Evolutionary conservation across 805 yeast species (phyloP).

Genomic region (Kazachstania kunashirensis): DNA sequence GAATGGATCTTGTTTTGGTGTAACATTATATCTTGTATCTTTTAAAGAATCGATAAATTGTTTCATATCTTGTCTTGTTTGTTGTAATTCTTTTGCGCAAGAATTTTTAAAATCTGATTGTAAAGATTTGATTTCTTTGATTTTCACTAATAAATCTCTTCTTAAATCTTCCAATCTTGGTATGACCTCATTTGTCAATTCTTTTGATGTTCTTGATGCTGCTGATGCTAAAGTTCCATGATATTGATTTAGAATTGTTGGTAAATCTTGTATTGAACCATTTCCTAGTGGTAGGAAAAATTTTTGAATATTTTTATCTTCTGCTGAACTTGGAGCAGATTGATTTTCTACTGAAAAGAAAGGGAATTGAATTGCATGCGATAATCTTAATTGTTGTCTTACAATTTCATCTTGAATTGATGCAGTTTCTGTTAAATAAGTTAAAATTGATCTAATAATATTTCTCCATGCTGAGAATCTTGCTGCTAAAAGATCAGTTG

Average conservation of each 20-base stretch:
- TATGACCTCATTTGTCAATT: conserved; percentile 49
- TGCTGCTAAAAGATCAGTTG: conserved; percentile 78
- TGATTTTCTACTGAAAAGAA: conserved; percentile 25
- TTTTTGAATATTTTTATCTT: conserved; percentile 22
- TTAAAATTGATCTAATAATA: conserved; percentile 62
- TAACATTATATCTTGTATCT: conserved; percentile 38
- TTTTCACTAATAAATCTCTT: conserved; percentile 71
- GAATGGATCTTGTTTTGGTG: conserved; percentile 65
- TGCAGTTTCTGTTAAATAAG: conserved; percentile 69
- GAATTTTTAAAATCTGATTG: conserved; percentile 78
- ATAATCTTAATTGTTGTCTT: conserved; percentile 70
- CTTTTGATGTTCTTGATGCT: conserved; percentile 51
- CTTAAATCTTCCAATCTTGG: conserved; percentile 60
- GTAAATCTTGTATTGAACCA: conserved; percentile 77
- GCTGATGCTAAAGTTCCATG: conserved; percentile 51
- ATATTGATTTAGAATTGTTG: conserved; percentile 56
- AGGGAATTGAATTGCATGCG: conserved; percentile 58
- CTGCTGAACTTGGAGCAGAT: conserved; percentile 22
- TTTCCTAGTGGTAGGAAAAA: conserved; percentile 70
- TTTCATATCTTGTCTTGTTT: conserved; percentile 48
- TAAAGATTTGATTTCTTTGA: conserved; percentile 74
- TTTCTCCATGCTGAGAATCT: conserved; percentile 83
- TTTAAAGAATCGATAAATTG: conserved; percentile 56
- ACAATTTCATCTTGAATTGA: conserved; percentile 82
- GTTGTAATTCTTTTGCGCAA: conserved; percentile 57